A percentile compares a stretch with the other conserved stretches of the same genome.
phyloP scores from a whole-genome alignment of 805 yeast species.

The Nakazawaea wyomingensis region DNA sequence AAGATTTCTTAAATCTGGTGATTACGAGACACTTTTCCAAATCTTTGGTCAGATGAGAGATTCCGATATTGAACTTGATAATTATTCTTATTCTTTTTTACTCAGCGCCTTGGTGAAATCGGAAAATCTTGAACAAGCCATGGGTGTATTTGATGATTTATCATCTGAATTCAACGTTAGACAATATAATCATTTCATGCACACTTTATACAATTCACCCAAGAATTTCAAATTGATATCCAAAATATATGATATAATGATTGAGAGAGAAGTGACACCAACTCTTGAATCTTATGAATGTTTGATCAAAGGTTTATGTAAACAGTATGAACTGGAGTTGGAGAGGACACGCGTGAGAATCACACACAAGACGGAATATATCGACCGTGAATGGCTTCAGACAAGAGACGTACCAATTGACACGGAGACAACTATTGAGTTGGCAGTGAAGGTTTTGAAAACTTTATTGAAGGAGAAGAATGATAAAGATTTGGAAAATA shows the following conservation, averaged over 20 bases:
- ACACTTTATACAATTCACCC: slow-evolving; percentile 17
- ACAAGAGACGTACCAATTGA: background rate
- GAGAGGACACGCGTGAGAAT: background rate
- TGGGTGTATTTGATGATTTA: slow-evolving; percentile 24
- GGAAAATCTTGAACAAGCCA: slow-evolving; percentile 25
- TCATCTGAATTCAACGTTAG: slow-evolving; percentile 13
- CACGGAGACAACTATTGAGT: slow-evolving; percentile 1
- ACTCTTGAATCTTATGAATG: slow-evolving; percentile 27
- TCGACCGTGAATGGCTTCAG: background rate
- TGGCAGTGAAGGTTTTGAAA: slow-evolving; percentile 9
- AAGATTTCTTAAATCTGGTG: slow-evolving; percentile 22
- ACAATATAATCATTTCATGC: slow-evolving; percentile 20
- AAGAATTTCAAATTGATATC: slow-evolving; percentile 14
- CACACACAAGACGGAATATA: background rate
- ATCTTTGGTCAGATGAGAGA: slow-evolving; percentile 22
- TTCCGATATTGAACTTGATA: slow-evolving; percentile 19
- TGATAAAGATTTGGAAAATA: background rate
- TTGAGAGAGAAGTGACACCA: slow-evolving; percentile 20
- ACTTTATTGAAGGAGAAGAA: slow-evolving; percentile 8
- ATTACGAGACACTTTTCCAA: slow-evolving; percentile 19
- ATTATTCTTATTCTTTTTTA: slow-evolving; percentile 25
- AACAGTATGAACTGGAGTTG: background rate
- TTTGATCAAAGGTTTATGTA: slow-evolving; percentile 26
- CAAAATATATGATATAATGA: slow-evolving; percentile 34
- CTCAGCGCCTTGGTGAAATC: slow-evolving; percentile 25